phyloP scores from a whole-genome alignment of 257 asterid species.

The Linderniella brevidens region DNA sequence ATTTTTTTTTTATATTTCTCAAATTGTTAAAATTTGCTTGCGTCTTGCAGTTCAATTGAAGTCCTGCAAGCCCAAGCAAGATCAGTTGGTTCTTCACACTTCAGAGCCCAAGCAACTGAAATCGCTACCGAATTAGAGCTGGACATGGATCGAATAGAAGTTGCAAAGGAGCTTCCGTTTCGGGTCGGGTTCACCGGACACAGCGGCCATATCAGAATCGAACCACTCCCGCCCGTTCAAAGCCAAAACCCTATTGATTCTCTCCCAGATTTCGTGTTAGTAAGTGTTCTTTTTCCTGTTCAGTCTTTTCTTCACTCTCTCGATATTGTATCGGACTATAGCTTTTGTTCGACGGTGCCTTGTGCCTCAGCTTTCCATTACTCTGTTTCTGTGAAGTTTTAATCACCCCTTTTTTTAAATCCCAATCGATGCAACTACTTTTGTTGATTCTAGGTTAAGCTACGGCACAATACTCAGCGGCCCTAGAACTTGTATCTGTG shows the following conservation, averaged over 20 bases:
- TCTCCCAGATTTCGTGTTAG: slow-evolving; percentile 75
- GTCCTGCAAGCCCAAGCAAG: too few relatives aligned
- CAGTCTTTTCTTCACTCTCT: neutral
- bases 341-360: neutral
- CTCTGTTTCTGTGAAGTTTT: too few relatives aligned
- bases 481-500: too few relatives aligned
- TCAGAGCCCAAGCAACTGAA: too few relatives aligned
- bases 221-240: slow-evolving; percentile 75
- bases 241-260: slow-evolving; percentile 36
- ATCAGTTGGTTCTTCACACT: too few relatives aligned
- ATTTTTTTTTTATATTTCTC: too few relatives aligned
- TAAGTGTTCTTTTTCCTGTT: slow-evolving; percentile 16
- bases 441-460: neutral
- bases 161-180: slow-evolving; percentile 45
- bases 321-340: neutral
- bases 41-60: too few relatives aligned
- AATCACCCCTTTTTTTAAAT: too few relatives aligned
- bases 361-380: too few relatives aligned
- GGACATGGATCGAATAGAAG: slow-evolving; percentile 30
- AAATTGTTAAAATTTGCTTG: too few relatives aligned
- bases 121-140: too few relatives aligned
- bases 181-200: slow-evolving; percentile 86
- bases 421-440: too few relatives aligned
- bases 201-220: slow-evolving; percentile 69
- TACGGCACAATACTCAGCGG: neutral